A percentile compares a stretch with the other conserved stretches of the same genome.
These are phyloP conservation scores for Neonectria faginata DNA, from an alignment of 2,329 filamentous ascomycete genomes.

Conservation along the genomic window DNA sequence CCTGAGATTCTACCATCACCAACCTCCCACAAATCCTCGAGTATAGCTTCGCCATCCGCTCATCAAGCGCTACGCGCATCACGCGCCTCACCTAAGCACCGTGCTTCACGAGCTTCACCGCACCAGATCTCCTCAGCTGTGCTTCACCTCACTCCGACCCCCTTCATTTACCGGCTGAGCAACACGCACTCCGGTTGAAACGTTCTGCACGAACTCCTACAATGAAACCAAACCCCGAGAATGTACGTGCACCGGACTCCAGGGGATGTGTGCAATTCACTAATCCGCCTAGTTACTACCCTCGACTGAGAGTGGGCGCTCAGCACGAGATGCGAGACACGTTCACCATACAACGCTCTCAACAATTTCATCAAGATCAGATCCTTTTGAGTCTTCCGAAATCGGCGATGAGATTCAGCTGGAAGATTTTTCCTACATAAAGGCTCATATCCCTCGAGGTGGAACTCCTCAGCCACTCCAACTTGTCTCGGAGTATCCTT, in stretches of 20 bases:
- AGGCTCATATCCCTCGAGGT: constrained; percentile 11
- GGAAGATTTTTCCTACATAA: constrained; percentile 31
- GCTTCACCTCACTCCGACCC: background rate
- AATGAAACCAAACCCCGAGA: constrained; percentile 18
- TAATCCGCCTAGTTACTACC: constrained; percentile 21
- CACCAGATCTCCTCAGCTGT: background rate
- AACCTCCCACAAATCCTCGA: background rate
- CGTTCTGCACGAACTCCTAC: background rate
- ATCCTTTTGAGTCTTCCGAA: constrained; percentile 17
- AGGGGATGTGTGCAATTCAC: background rate
- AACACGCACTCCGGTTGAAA: background rate
- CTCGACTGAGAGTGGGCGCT: constrained; percentile 2
- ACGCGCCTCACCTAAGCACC: background rate
- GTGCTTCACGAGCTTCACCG: background rate
- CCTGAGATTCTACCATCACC: background rate
- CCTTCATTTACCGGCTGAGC: background rate
- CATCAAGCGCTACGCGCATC: background rate
- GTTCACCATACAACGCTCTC: background rate
- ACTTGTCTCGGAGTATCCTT: constrained; percentile 36
- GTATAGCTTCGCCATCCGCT: background rate
- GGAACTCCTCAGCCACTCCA: constrained; percentile 23
- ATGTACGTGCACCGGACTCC: constrained; percentile 10
- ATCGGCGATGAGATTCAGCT: constrained; percentile 27
- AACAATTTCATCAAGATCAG: constrained; percentile 10
- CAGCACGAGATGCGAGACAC: constrained; percentile 6